Conservation (phyloP, 768 basidiomycete species). For the Lyophyllum shimeji region DNA sequence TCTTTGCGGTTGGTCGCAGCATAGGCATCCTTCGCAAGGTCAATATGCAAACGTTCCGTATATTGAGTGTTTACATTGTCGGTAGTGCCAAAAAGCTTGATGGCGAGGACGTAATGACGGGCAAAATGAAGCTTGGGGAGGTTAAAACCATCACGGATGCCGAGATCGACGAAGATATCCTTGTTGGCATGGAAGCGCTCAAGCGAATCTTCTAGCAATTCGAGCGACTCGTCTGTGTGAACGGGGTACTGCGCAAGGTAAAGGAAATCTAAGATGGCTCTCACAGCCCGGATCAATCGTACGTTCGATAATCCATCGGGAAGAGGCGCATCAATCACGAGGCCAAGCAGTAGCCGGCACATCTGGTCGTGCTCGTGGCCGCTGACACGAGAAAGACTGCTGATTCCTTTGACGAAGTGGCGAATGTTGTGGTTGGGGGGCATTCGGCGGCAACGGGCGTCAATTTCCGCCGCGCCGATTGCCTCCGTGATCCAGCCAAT, state of each 20-base stretch:
- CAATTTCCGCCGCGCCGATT: conserved; percentile 30
- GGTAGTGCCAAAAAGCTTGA: conserved; percentile 30
- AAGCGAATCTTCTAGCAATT: conserved; percentile 23
- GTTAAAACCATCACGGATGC: conserved; percentile 34
- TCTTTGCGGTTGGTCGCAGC: conserved; percentile 27
- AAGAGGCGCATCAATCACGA: conserved; percentile 24
- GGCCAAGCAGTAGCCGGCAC: conserved; percentile 27
- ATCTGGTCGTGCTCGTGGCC: conserved; percentile 36
- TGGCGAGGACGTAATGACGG: conserved; percentile 30
- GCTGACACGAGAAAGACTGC: conserved; percentile 26
- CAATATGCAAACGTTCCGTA: conserved; percentile 41
- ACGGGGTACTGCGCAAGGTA: conserved; percentile 33
- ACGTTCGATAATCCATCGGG: conserved; percentile 5
- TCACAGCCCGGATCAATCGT: conserved; percentile 24
- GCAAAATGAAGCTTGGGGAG: conserved; percentile 41
- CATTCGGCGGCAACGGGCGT: conserved; percentile 29
- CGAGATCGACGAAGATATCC: conserved; percentile 31
- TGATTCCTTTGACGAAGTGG: conserved; percentile 35
- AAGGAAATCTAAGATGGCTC: conserved; percentile 36
- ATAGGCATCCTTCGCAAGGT: conserved; percentile 30
- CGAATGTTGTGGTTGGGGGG: conserved; percentile 35
- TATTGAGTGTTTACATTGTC: conserved; percentile 41
- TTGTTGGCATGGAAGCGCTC: conserved; percentile 36
- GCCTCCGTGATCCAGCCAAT: conserved; percentile 26
- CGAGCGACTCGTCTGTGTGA: conserved; percentile 30